phyloP scores from a whole-genome alignment of 345 rosid species.

The Dipteronia dyeriana region DNA sequence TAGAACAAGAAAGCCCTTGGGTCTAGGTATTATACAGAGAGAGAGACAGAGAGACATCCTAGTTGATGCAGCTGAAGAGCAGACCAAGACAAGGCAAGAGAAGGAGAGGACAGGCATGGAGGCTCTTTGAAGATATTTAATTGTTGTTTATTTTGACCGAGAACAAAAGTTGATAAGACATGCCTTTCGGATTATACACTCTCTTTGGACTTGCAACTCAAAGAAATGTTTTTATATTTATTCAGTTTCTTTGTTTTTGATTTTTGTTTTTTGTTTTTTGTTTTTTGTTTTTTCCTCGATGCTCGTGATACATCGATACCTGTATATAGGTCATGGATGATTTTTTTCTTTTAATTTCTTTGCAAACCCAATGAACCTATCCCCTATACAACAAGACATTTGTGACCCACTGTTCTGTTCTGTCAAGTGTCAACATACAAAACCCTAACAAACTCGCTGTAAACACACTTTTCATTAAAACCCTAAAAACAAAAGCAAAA shows the following conservation, averaged over 20 bases:
- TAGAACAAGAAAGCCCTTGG: slow-evolving; percentile 8
- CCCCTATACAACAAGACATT: slow-evolving; percentile 23
- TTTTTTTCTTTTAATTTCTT: slow-evolving; percentile 6
- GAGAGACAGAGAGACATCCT: not conserved
- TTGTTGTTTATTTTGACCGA: slow-evolving; percentile 36
- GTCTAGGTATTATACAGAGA: slow-evolving; percentile 3
- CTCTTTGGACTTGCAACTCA: slow-evolving; percentile 24
- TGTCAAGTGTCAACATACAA: too few relatives aligned
- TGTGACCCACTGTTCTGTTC: slow-evolving; percentile 27
- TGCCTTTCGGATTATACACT: slow-evolving; percentile 57
- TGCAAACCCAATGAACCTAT: slow-evolving; percentile 23
- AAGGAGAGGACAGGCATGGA: slow-evolving; percentile 36
- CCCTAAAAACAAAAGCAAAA: not conserved
- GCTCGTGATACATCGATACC: slow-evolving; percentile 21
- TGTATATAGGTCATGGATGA: not conserved
- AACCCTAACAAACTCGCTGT: slow-evolving; percentile 5
- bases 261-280: too few relatives aligned
- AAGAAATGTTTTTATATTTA: not conserved
- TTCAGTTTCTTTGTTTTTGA: slow-evolving; percentile 10
- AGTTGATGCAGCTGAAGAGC: slow-evolving; percentile 6
- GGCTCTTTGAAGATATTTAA: slow-evolving; percentile 16
- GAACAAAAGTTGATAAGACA: slow-evolving; percentile 41
- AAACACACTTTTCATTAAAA: not conserved
- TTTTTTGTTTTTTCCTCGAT: too few relatives aligned
- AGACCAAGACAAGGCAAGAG: slow-evolving; percentile 14